These are phyloP conservation scores for Chlorella sp. DNA, from an alignment of 139 green algal species.

Conservation along the genomic window DNA sequence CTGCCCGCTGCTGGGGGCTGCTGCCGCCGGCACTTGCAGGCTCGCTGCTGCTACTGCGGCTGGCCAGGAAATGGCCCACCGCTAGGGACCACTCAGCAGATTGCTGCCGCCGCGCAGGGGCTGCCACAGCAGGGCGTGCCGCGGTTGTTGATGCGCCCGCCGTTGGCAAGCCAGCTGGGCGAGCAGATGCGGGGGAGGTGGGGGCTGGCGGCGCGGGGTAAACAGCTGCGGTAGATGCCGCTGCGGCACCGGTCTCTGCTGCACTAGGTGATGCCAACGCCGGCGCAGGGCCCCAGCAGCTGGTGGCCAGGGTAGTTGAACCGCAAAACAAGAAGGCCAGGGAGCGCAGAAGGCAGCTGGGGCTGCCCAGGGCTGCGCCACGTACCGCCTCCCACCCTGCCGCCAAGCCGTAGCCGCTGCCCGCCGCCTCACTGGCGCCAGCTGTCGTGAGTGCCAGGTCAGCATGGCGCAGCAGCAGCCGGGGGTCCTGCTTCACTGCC, in stretches of 20 bases:
- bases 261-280: too few relatives aligned
- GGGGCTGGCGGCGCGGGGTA: too few relatives aligned
- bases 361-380: neutral
- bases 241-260: neutral
- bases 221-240: too few relatives aligned
- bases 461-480: constrained; percentile 19
- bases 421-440: neutral
- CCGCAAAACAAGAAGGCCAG: constrained; percentile 11
- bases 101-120: neutral
- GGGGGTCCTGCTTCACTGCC: neutral
- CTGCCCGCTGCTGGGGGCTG: too few relatives aligned
- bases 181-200: too few relatives aligned
- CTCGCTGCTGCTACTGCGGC: too few relatives aligned
- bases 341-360: constrained; percentile 4
- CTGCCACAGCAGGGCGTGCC: neutral
- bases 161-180: too few relatives aligned
- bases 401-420: neutral
- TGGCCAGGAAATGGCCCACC: neutral
- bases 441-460: neutral
- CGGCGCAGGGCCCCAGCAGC: neutral
- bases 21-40: too few relatives aligned
- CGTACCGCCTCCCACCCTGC: neutral
- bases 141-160: neutral
- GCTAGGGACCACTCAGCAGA: constrained; percentile 2
- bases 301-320: neutral